Conservation (phyloP, 164 flowering plant genomes). For the Magnolia kwangsiensis region DNA sequence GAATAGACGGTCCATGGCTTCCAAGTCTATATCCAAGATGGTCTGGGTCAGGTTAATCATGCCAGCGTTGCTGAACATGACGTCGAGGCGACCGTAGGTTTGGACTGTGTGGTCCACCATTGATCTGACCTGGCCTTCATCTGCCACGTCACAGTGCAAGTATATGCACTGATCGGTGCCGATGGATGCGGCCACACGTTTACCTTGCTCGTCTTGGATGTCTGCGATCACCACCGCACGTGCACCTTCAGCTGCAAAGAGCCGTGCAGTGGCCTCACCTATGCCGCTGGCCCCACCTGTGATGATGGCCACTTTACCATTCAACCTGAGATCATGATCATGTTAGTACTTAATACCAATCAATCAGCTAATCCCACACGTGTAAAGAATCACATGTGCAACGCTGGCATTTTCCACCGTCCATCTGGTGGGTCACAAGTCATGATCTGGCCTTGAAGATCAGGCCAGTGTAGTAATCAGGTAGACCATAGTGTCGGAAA, state of each 20-base stretch:
- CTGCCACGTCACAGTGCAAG: conserved; percentile 14
- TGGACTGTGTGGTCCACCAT: conserved; percentile 3
- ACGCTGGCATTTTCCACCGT: too few species aligned
- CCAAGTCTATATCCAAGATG: conserved; percentile 49
- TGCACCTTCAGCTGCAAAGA: conserved; percentile 15
- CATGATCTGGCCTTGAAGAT: too few species aligned
- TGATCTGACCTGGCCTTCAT: conserved; percentile 5
- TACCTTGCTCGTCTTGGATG: conserved; percentile 56
- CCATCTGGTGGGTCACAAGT: too few species aligned
- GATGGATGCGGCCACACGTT: conserved; percentile 40
- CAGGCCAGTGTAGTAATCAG: too few species aligned
- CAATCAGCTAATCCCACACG: too few species aligned
- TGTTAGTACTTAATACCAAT: too few species aligned
- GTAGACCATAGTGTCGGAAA: too few species aligned
- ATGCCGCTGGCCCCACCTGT: conserved; percentile 20
- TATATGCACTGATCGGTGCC: conserved; percentile 49
- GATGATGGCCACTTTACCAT: conserved; percentile 22
- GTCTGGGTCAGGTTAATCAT: conserved; percentile 17
- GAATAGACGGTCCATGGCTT: conserved; percentile 57
- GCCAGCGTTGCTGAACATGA: conserved; percentile 18
- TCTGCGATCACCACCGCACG: conserved; percentile 36
- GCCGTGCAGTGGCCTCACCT: conserved; percentile 9
- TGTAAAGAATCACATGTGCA: not conserved
- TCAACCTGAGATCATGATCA: conserved; percentile 8
- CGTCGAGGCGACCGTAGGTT: conserved; percentile 6